Base-by-base conservation (phyloP, 805 yeast genomes). In the Grigorovia yakushimaensis region DNA sequence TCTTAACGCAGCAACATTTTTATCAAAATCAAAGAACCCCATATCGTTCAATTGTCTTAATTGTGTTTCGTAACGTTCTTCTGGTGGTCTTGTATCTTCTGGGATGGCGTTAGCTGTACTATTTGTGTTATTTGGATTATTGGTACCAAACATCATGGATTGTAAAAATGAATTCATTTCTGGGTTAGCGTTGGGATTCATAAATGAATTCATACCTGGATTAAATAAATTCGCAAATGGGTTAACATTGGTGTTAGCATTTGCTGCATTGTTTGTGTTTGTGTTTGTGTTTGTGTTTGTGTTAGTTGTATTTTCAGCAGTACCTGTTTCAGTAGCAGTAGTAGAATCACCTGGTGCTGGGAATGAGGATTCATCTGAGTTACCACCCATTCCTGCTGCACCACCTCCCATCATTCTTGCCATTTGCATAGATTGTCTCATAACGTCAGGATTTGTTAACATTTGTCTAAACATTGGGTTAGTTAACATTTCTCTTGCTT, bases 1-100 rank as follows among this genome's bases (percentile, higher is more conserved):
- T 70, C 97, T 80, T 58, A 93, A 74, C 1, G 98, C 98, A 24
- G 80, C 81, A 21, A 93, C 88, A 61, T 93, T 93, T 55, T 86
- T 76, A 55, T 91, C 98, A 62, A 91, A 91, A 55, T 91, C 97
- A 55, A 78, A 79, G 70, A 91, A 91, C 6, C 93, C 93, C 76
- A 84, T 82, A 59, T 84, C 91, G 60, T 83, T 85, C 57, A 82
- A 70, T 60, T 84, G 91, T 57, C 85, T 77, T 52, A 82, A 67
- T 62, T 82, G 93, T 2, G 73, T 53, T 60, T 81, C 89, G 61
- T 78, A 84, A 44, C 85, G 73, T 62, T 82, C 91, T 67, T 84
- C 93, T 17, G 91, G 89, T 1, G 89, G 91, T 61, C 88, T 73
- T 21, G 62, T 76, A 54, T 82, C 89, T 11, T 62, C 55, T 42